phyloP scores from a whole-genome alignment of 495 filamentous ascomycete genomes.

The Penicillium diatomitis region DNA sequence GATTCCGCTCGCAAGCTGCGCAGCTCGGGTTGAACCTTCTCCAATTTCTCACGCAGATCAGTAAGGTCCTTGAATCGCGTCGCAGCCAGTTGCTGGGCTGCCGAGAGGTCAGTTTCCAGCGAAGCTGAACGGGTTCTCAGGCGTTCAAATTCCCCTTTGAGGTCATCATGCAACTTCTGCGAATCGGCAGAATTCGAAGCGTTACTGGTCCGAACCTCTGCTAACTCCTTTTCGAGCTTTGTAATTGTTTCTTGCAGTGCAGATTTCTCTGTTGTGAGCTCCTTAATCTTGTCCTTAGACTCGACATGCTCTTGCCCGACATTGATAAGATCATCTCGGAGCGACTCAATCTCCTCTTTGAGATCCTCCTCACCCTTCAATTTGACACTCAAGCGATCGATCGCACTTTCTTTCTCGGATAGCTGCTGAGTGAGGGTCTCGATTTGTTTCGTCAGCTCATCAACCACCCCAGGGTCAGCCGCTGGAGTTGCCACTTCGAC shows the following conservation, averaged over 20 bases:
- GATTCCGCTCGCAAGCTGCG: conserved; percentile 65
- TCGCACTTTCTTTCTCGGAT: conserved; percentile 59
- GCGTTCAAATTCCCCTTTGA: conserved; percentile 64
- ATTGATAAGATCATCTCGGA: conserved; percentile 67
- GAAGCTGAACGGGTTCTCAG: conserved; percentile 59
- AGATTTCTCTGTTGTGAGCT: conserved; percentile 49
- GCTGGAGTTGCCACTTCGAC: conserved; percentile 14
- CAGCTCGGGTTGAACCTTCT: conserved; percentile 82
- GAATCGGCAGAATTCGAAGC: conserved; percentile 38
- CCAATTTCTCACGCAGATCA: conserved; percentile 64
- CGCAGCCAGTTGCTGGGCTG: conserved; percentile 75
- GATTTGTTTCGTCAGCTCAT: conserved; percentile 43
- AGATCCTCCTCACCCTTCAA: conserved; percentile 70
- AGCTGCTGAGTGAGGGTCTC: conserved; percentile 51
- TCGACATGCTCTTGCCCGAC: conserved; percentile 76
- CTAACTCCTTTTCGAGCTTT: conserved; percentile 55
- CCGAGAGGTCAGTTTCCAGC: conserved; percentile 75
- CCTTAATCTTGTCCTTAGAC: conserved; percentile 70
- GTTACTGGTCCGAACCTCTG: conserved; percentile 48
- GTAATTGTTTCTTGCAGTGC: conserved; percentile 53
- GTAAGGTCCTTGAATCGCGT: conserved; percentile 81
- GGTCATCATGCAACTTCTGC: conserved; percentile 45
- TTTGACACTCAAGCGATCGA: conserved; percentile 56
- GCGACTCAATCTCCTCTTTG: conserved; percentile 74
- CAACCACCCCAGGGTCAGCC: conserved; percentile 13